These are phyloP conservation scores for Saturnispora sekii DNA, from an alignment of 805 yeast species.

Conservation along the genomic window DNA sequence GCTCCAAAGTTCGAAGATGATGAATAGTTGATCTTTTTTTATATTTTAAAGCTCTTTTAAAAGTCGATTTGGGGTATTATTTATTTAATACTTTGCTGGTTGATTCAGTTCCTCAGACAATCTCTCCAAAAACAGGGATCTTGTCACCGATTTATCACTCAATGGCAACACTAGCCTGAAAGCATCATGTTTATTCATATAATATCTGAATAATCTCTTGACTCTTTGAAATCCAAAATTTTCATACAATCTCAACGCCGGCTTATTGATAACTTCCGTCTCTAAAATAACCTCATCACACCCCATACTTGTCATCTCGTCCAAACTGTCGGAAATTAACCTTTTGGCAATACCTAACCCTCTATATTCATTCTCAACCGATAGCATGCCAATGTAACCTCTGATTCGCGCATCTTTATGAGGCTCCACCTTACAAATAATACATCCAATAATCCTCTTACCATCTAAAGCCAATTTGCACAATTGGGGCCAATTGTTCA, in stretches of 20 bases:
- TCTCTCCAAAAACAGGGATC: conserved; percentile 44
- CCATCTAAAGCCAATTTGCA: conserved; percentile 52
- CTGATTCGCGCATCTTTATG: conserved; percentile 67
- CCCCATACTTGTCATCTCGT: conserved; percentile 47
- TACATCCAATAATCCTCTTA: conserved; percentile 57
- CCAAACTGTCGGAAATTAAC: conserved; percentile 53
- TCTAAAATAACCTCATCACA: conserved; percentile 92
- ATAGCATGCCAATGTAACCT: conserved; percentile 96
- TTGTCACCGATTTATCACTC: conserved; percentile 43
- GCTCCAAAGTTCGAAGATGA: conserved; percentile 98
- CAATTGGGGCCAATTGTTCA: conserved; percentile 84
- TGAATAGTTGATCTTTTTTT: conserved; percentile 33
- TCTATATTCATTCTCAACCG: conserved; percentile 61
- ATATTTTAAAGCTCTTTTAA: conserved; percentile 2
- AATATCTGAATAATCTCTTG: conserved; percentile 70
- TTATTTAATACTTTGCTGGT: conserved; percentile 18
- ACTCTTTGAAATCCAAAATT: conserved; percentile 30
- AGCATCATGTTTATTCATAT: conserved; percentile 89
- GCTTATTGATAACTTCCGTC: conserved; percentile 70
- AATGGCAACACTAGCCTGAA: conserved; percentile 77
- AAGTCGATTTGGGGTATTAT: not conserved
- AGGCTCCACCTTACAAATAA: conserved; percentile 70
- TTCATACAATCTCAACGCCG: conserved; percentile 29
- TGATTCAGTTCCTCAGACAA: conserved; percentile 15
- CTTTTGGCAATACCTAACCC: conserved; percentile 76